Evolutionary conservation across 2,329 filamentous ascomycete genomes (phyloP).

Genomic region (Didymellaceae sp.): DNA sequence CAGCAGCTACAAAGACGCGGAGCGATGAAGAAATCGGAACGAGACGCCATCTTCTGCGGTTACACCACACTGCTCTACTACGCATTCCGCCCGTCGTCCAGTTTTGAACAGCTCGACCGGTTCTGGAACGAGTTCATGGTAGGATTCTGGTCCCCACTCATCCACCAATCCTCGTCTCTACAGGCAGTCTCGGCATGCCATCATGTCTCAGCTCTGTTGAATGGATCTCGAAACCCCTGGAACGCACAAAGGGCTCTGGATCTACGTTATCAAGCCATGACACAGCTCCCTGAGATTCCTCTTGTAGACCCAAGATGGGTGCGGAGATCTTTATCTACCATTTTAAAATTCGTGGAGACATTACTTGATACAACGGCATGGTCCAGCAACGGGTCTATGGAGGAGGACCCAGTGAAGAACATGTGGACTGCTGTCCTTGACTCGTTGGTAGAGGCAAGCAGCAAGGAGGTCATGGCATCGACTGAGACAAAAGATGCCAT

Average conservation of each 20-base stretch:
- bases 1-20: slow-evolving; percentile 49
- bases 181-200: slow-evolving; percentile 54
- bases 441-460: slow-evolving; percentile 70
- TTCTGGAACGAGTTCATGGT: slow-evolving; percentile 81
- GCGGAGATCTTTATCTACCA: slow-evolving; percentile 69
- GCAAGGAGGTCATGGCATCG: slow-evolving; percentile 89
- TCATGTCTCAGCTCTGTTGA: slow-evolving; percentile 76
- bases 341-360: slow-evolving; percentile 68
- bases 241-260: slow-evolving; percentile 74
- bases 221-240: slow-evolving; percentile 69
- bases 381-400: slow-evolving; percentile 42
- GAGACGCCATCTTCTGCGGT: slow-evolving; percentile 68
- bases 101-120: slow-evolving; percentile 69
- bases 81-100: slow-evolving; percentile 70
- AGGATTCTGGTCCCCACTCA: slow-evolving; percentile 61
- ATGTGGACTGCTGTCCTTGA: slow-evolving; percentile 69
- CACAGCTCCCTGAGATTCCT: slow-evolving; percentile 75
- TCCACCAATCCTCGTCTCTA: slow-evolving; percentile 27
- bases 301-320: slow-evolving; percentile 87
- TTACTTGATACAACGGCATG: slow-evolving; percentile 60
- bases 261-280: slow-evolving; percentile 53
- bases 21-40: slow-evolving; percentile 71
- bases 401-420: slow-evolving; percentile 58
- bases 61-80: slow-evolving; percentile 64
- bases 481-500: slow-evolving; percentile 82